Base-by-base conservation (phyloP, 2,329 filamentous ascomycete genomes). In the Myriangium duriaei region DNA sequence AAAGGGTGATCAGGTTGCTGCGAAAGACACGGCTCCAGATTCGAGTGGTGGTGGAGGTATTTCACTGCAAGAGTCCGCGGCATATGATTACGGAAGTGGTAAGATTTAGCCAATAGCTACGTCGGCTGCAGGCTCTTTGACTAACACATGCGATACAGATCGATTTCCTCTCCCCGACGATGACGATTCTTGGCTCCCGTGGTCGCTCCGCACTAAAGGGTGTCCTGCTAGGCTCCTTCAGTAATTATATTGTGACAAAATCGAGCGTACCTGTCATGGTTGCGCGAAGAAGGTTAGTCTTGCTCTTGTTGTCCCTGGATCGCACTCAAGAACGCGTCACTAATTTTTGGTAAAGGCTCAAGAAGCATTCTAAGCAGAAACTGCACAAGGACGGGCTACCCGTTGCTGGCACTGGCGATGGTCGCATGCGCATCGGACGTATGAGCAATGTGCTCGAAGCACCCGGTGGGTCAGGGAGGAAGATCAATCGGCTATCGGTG, bases 181-280 rank as follows among this genome's bases (percentile, higher is more conserved):
- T 98, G 42, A 88, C 95, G 13, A 85, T 98, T 48, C 74, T 96
- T 42, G 91, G 91, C 34, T 94, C 86, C 45, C 73, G 91, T 49
- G 91, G 91, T 18, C 76, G 87, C 46, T 94, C 85, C 58, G 85
- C 86, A 30, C 67, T 98, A 39, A 96, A 96, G 60, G 88, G 87
- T 54, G 88, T 95, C 14, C 79, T 98, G 43, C 71, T 98, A 18
- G 91, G 91, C 16, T 95, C 87, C 0, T 96, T 98, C 60, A 93
- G 84, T 43, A 96, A 96, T 56, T 98, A 98, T 54, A 70, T 98
- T 5, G 87, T 98, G 19, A 93, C 86, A 26, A 96, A 96, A 64
- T 93, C 85, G 46, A 93, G 84, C 2, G 86, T 93, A 11, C 91
- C 91, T 0, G 91, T 98, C 43, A 98, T 98, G 91, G 91, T 96